A percentile compares a stretch with the other conserved stretches of the same genome.
These are phyloP conservation scores for Acacia melanoxylon DNA, from an alignment of 306 rosid species.

Conservation along the genomic window DNA sequence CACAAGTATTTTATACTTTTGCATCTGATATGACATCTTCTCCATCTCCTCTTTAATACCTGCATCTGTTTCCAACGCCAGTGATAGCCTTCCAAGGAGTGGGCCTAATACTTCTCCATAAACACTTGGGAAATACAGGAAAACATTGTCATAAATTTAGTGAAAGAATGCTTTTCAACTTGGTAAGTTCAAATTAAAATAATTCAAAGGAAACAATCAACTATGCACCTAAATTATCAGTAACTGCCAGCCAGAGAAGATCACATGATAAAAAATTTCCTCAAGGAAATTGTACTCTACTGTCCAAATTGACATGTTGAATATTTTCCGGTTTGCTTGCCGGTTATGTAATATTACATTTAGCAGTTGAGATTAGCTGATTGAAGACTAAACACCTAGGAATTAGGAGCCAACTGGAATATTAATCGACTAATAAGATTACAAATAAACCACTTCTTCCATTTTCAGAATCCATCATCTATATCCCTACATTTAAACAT, in stretches of 20 bases:
- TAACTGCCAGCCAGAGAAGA: neutral
- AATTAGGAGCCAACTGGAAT: constrained; percentile 6
- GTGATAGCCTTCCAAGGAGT: constrained; percentile 48
- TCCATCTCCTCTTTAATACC: constrained; percentile 44
- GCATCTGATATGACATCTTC: constrained; percentile 47
- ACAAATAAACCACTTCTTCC: constrained; percentile 2
- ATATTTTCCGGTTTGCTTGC: neutral
- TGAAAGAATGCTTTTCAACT: constrained; percentile 18
- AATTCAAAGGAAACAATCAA: neutral
- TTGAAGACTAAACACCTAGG: neutral
- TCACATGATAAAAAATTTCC: neutral
- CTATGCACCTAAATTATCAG: neutral
- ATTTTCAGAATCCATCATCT: constrained; percentile 5
- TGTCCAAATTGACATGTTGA: constrained; percentile 4
- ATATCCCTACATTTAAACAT: neutral
- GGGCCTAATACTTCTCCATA: constrained; percentile 59
- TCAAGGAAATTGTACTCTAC: neutral
- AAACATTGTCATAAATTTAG: neutral
- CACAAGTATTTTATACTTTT: constrained; percentile 69
- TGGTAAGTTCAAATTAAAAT: constrained; percentile 24
- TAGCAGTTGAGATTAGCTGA: constrained; percentile 5
- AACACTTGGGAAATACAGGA: constrained; percentile 40
- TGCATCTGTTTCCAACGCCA: constrained; percentile 38
- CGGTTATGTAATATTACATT: constrained; percentile 1
- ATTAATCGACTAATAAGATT: constrained; percentile 13